Percentiles rank a stretch among this genome's conserved stretches.
Evolutionary conservation across 805 yeast genomes (phyloP).

Genomic region (Osmozyma mogii): DNA sequence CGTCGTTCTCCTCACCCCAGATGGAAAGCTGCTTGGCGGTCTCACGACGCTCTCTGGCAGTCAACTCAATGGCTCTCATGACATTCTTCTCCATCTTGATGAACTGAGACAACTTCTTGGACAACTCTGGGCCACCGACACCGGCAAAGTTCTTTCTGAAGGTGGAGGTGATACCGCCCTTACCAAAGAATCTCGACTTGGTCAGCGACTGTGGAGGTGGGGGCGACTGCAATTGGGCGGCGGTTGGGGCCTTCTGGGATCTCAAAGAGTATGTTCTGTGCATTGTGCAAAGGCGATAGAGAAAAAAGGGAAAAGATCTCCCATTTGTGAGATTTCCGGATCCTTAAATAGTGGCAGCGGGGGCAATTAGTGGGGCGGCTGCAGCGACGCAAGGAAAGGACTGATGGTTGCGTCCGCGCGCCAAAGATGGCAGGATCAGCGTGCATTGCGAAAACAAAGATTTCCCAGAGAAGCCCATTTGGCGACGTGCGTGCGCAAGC

Average conservation of each 20-base stretch:
- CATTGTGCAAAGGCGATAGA: too few species aligned
- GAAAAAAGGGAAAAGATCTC: too few species aligned
- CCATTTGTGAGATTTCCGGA: too few species aligned
- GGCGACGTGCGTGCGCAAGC: too few species aligned
- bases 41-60: constrained; percentile 70
- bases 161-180: constrained; percentile 55
- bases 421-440: too few species aligned
- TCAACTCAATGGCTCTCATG: constrained; percentile 69
- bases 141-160: constrained; percentile 71
- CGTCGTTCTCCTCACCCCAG: constrained; percentile 87
- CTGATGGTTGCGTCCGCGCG: too few species aligned
- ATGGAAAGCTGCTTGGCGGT: constrained; percentile 75
- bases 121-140: constrained; percentile 70
- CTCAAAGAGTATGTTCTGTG: constrained; percentile 98
- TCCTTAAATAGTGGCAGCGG: too few species aligned
- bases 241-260: constrained; percentile 93
- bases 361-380: too few species aligned
- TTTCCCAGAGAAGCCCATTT: too few species aligned
- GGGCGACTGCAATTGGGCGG: constrained; percentile 87
- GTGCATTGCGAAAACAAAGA: too few species aligned
- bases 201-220: constrained; percentile 94
- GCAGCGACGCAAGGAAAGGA: too few species aligned
- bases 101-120: constrained; percentile 64
- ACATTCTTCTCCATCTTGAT: constrained; percentile 80
- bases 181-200: constrained; percentile 85